Percentiles rank a stretch among this genome's conserved stretches.
These are phyloP conservation scores for Linnemannia zychae DNA, from an alignment of 192 early-diverging fungal species.

Conservation along the genomic window DNA sequence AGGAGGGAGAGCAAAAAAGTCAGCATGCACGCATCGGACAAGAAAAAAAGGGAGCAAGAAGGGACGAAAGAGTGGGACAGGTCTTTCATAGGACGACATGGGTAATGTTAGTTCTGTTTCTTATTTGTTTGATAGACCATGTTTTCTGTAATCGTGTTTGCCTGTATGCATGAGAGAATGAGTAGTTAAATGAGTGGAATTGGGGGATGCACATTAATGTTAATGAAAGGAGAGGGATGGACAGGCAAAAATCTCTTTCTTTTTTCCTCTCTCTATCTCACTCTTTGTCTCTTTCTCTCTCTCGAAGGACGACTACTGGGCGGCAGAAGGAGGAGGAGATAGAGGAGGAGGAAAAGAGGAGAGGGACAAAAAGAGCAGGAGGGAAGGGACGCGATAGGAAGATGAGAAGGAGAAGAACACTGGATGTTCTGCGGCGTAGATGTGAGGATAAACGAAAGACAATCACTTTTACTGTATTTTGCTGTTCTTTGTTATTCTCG, in stretches of 20 bases:
- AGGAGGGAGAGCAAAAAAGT: not conserved
- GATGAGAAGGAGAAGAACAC: no score
- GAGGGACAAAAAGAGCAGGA: no score
- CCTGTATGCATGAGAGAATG: not conserved
- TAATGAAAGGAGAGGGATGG: not conserved
- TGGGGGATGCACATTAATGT: not conserved
- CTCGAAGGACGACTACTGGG: no score
- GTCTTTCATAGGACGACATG: not conserved
- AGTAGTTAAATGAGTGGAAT: not conserved
- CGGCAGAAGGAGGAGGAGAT: no score
- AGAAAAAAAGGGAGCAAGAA: not conserved
- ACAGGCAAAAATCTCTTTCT: not conserved
- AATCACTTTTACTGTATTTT: not conserved
- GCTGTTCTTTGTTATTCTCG: not conserved
- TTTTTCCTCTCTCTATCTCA: not conserved
- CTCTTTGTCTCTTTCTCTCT: not conserved
- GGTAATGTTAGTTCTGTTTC: not conserved
- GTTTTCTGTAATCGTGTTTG: not conserved
- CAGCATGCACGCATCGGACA: not conserved
- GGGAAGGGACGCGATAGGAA: no score
- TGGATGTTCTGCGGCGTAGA: not conserved
- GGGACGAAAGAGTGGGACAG: conserved; percentile 1
- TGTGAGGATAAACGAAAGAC: not conserved
- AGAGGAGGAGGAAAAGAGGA: not conserved
- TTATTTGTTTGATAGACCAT: not conserved